Conservation (phyloP, 2,329 filamentous ascomycete genomes). For the Exophiala sp. region DNA sequence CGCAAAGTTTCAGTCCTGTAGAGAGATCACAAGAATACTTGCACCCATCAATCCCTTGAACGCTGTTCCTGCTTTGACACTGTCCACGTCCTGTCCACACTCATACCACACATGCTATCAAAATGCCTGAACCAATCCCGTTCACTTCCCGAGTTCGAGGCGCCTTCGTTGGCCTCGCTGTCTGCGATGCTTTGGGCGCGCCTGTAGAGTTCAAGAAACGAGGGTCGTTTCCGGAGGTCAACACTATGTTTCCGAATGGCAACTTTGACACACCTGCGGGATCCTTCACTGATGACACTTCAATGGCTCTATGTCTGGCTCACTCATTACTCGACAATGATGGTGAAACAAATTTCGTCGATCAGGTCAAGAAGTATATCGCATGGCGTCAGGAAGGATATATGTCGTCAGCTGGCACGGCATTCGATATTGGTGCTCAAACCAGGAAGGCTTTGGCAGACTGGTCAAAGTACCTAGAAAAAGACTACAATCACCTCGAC, state of each 20-base stretch:
- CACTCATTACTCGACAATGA: slow-evolving; percentile 36
- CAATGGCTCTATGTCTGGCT: slow-evolving; percentile 44
- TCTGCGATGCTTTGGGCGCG: slow-evolving; percentile 43
- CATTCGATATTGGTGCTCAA: slow-evolving; percentile 40
- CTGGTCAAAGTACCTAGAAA: slow-evolving; percentile 30
- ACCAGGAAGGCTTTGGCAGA: slow-evolving; percentile 33
- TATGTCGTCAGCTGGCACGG: slow-evolving; percentile 34
- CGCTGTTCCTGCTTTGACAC: too few species aligned
- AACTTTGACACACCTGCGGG: slow-evolving; percentile 38
- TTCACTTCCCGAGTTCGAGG: slow-evolving; percentile 31
- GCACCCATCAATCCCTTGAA: too few species aligned
- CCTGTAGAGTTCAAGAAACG: slow-evolving; percentile 40
- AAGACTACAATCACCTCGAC: background rate
- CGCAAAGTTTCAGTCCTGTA: too few species aligned
- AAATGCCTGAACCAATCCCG: background rate
- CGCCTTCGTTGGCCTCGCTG: slow-evolving; percentile 40
- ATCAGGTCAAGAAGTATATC: slow-evolving; percentile 36
- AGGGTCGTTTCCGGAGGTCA: slow-evolving; percentile 37
- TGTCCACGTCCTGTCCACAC: too few species aligned
- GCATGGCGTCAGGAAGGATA: slow-evolving; percentile 37
- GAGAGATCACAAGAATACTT: too few species aligned
- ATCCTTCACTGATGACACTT: slow-evolving; percentile 44
- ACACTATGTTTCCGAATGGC: slow-evolving; percentile 32
- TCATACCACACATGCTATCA: background rate
- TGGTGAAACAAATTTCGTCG: slow-evolving; percentile 30